Evolutionary conservation across 2,329 filamentous ascomycete species (phyloP), one percentile per base, ranked within the genome.

Genomic region (Verticillium zaregamsianum): DNA sequence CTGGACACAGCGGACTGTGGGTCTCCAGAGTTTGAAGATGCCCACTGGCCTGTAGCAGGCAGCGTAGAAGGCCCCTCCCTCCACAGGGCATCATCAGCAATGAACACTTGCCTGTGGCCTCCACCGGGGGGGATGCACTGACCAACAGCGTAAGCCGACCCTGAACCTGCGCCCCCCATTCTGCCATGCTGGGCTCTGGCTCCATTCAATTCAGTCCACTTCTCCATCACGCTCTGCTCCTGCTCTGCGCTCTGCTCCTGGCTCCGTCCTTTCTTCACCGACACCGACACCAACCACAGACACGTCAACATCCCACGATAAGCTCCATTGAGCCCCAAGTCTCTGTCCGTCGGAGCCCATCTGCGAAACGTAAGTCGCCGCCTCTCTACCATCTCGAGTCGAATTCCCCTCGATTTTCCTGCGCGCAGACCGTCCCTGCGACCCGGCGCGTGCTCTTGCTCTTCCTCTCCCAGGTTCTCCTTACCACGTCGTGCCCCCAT

Each of bases 221-320:
- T 45, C 37, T 58, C 57, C 37, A 28, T 58, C 57, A 39, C 57
- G 31, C 28, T 35, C 55, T 33, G 28, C 55, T 32, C 33, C 14
- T 35, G 33, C 33, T 35, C 33, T 49, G 20, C 20, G 20, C 45
- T 49, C 20, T 49, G 20, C 45, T 49, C 45, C 45, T 49, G 45
- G 55, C 33, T 35, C 55, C 39, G 57, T 58, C 57, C 58, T 54
- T 59, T 59, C 58, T 59, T 35, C 58, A 59, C 58, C 58, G 58
- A 59, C 58, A 59, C 28, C 58, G 58, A 52, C 57, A 40, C 37
- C 37, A 40, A 40, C 37, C 37, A 40, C 37, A 40, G 37, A 40
- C 45, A 49, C 45, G 45, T 45, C 56, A 45, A 40, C 45, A 45
- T 59, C 58, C 58, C 58, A 59, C 58, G 58, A 59, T 55, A 59